Evolutionary conservation across 176 grass and related monocot genomes (phyloP).

Genomic region (Phragmites australis): DNA sequence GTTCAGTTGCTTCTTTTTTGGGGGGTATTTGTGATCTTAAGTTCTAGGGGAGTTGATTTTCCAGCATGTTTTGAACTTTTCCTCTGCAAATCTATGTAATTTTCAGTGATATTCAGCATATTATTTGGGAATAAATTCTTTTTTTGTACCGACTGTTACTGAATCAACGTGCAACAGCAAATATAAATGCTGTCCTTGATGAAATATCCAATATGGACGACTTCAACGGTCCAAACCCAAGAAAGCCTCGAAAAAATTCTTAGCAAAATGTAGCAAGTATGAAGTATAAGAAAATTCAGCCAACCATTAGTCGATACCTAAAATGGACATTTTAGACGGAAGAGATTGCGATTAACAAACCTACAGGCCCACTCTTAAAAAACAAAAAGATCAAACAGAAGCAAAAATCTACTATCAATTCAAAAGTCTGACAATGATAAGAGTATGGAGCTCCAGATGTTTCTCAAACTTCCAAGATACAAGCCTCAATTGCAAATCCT

Average conservation of each 20-base stretch:
- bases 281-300: neutral
- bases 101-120: conserved; percentile 24
- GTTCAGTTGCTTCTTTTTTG: conserved; percentile 7
- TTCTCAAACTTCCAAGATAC: no score
- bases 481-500: neutral
- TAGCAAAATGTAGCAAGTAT: neutral
- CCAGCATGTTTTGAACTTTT: conserved; percentile 23
- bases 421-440: neutral
- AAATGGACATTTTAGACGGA: neutral
- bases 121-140: conserved; percentile 39
- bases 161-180: neutral
- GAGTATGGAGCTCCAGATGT: neutral
- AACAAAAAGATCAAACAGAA: conserved; percentile 15
- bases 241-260: no score
- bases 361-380: no score
- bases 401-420: neutral
- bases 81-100: conserved; percentile 39
- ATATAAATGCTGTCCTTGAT: neutral
- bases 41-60: conserved; percentile 42
- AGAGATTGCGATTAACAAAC: neutral
- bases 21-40: conserved; percentile 12
- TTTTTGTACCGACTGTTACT: neutral
- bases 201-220: neutral
- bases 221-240: no score
- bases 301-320: neutral